Evolutionary conservation across 225 moss, liverwort and hornwort genomes (phyloP).

Genomic region (Sphagnum contortum): DNA sequence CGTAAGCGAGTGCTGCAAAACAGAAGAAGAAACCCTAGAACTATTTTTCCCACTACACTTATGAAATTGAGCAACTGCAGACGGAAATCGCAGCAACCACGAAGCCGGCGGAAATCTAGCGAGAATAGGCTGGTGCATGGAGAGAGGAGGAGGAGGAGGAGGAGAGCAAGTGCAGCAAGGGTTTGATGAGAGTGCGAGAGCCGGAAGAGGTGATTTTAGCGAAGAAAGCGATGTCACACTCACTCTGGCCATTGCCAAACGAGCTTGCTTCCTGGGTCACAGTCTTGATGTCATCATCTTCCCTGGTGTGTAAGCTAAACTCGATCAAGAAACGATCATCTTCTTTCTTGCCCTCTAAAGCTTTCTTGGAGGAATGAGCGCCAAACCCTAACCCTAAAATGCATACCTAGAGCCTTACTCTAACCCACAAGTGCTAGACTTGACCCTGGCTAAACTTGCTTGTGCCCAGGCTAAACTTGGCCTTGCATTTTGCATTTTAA

Average conservation of each 20-base stretch:
- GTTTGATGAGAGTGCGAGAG: not conserved
- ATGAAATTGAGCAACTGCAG: not conserved
- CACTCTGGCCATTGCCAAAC: slow-evolving; percentile 20
- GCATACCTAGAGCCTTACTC: too few relatives aligned
- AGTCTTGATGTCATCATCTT: too few relatives aligned
- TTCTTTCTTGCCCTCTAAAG: too few relatives aligned
- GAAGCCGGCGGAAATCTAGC: slow-evolving; percentile 7
- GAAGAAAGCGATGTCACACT: slow-evolving; percentile 12
- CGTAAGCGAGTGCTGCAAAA: not conserved
- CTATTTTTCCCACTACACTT: not conserved
- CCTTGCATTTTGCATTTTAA: too few relatives aligned
- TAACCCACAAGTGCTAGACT: too few relatives aligned
- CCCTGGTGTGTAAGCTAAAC: too few relatives aligned
- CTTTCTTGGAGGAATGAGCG: too few relatives aligned
- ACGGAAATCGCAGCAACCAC: not conserved
- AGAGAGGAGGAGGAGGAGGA: slow-evolving; percentile 2
- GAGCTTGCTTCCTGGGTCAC: too few relatives aligned
- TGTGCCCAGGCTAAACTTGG: too few relatives aligned
- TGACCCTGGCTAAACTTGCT: too few relatives aligned
- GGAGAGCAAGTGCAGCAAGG: not conserved
- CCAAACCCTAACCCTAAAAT: too few relatives aligned
- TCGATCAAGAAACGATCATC: too few relatives aligned
- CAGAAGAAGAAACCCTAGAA: slow-evolving; percentile 3
- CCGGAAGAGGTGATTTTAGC: slow-evolving; percentile 10
- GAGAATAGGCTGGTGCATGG: slow-evolving; percentile 7